Base-by-base conservation (phyloP, 2,329 filamentous ascomycete species). In the Claviceps purpurea region DNA sequence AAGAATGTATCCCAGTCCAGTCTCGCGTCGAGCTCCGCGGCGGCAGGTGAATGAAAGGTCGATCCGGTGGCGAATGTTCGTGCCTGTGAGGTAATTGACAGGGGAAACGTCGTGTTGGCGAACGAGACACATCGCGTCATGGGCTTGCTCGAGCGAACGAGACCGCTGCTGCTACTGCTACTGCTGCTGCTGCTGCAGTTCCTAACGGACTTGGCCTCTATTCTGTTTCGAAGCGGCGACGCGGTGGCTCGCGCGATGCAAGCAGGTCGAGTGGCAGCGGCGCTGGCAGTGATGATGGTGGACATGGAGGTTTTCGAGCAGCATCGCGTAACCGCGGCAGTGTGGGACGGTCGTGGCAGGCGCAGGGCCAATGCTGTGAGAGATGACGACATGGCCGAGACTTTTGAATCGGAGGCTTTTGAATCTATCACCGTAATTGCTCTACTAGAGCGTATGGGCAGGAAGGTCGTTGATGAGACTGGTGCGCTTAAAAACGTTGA, bases 1-100 rank as follows among this genome's bases (percentile, higher is more conserved):
- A 97, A 95, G 75, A 95, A 97, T 50, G 81, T 82, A 72, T 96
- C 85, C 91, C 91, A 97, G 70, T 89, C 80, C 43, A 90, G 79
- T 8, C 47, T 26, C 14, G 53, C 49, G 44, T 44, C 47, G 47
- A 51, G 24, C 8, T 43, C 45, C 20, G 39, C 41, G 20, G 55
- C 50, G 43, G 51, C 45, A 22, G 54, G 16, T 11, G 42, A n/a
- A 16, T 50, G 34, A 22, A 50, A n/a, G 2, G 45, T 34, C 14
- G 52, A 22, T 16, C 50, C 37, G 39, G 38, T 10, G 14, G 53
- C 18, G 10, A 47, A 10, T 24, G 49, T 41, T 41, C 59, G 57
- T 24, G 51, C 52, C 20, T 53, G 50, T 20, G 54, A 42, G 37
- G 52, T 30, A 39, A 54, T 50, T 24, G 47, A 42, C 34, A 44